These are phyloP conservation scores for Amanita subjunquillea DNA, from an alignment of 768 basidiomycete species.

Conservation along the genomic window DNA sequence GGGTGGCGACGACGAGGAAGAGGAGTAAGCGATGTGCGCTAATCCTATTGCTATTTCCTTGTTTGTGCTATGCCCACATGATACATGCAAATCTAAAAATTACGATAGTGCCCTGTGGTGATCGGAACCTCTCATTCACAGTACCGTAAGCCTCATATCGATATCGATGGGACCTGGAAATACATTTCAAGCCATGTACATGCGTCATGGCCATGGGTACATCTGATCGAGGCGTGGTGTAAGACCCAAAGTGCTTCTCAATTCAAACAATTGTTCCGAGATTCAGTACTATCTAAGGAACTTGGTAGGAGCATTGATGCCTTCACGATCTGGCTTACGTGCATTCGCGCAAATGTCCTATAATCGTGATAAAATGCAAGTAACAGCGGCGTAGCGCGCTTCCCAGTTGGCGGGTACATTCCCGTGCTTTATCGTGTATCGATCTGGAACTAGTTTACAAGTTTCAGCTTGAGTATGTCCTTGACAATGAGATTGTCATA, in stretches of 20 bases:
- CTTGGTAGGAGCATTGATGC: background rate
- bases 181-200: background rate
- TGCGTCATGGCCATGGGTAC: background rate
- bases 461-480: too few species aligned
- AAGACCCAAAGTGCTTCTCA: background rate
- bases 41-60: constrained; percentile 12
- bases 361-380: too few species aligned
- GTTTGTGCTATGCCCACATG: constrained; percentile 17
- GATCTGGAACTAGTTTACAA: too few species aligned
- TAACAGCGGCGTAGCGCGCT: too few species aligned
- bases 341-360: too few species aligned
- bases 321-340: background rate
- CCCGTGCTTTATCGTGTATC: too few species aligned
- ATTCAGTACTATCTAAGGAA: background rate
- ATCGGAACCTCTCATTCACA: background rate
- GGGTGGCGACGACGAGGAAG: constrained; percentile 83
- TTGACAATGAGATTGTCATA: too few species aligned
- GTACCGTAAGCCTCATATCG: background rate
- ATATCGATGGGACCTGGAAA: background rate
- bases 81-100: constrained; percentile 9
- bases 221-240: background rate
- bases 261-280: background rate
- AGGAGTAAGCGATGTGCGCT: constrained; percentile 46
- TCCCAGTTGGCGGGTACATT: too few species aligned
- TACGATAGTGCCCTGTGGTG: background rate